Percentiles rank a stretch among this genome's conserved stretches.
Evolutionary conservation across 805 yeast species (phyloP).

Genomic region (Blastobotrys mokoenaii): DNA sequence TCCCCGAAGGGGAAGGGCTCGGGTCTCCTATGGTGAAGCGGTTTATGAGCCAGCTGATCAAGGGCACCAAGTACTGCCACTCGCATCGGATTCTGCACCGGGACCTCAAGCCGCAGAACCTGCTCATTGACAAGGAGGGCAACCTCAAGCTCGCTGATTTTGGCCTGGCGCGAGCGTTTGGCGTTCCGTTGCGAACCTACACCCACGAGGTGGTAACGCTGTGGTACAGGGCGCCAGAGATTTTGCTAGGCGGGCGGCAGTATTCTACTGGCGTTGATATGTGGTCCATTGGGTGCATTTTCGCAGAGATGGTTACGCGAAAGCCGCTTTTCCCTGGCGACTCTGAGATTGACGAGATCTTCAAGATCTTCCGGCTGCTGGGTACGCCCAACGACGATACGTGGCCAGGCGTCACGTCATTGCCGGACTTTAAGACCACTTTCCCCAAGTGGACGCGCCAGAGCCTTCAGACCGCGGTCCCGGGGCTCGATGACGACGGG

Average conservation of each 20-base stretch:
- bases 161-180: constrained; percentile 94
- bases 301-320: constrained; percentile 96
- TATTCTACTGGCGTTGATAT: constrained; percentile 97
- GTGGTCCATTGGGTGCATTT: constrained; percentile 98
- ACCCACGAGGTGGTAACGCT: constrained; percentile 97
- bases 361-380: constrained; percentile 80
- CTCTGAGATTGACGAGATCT: constrained; percentile 94
- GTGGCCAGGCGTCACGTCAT: constrained; percentile 89
- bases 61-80: constrained; percentile 90
- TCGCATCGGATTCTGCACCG: constrained; percentile 90
- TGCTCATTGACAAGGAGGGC: constrained; percentile 91
- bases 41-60: constrained; percentile 84
- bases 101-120: constrained; percentile 93
- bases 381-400: constrained; percentile 90
- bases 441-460: constrained; percentile 86
- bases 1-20: constrained; percentile 82
- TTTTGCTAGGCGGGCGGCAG: constrained; percentile 90
- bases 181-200: constrained; percentile 92
- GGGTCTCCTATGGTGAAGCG: constrained; percentile 87
- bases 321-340: constrained; percentile 96
- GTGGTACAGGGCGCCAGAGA: constrained; percentile 98
- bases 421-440: constrained; percentile 89
- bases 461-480: constrained; percentile 59
- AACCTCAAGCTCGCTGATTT: constrained; percentile 86
- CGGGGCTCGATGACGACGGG: constrained; percentile 75